Evolutionary conservation across 352 stramenopile genomes (phyloP), one percentile per base, ranked within the genome.

Genomic region (Phytophthora aleatoria): DNA sequence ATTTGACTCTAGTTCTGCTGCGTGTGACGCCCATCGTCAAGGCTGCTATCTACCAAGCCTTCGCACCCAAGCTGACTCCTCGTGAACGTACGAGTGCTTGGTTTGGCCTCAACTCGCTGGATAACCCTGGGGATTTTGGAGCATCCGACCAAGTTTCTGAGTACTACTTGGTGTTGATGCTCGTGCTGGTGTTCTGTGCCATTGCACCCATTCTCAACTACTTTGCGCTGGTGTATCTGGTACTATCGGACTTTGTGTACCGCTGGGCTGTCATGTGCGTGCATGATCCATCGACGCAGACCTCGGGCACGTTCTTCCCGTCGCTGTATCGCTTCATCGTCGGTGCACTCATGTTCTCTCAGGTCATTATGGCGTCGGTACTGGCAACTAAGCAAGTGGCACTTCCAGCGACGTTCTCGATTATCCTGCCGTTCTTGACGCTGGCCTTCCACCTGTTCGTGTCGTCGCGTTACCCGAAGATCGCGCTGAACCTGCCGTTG

Each of bases 251-350:
- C 49, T 62, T 93, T 6, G 77, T 95, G 11, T 90, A 87, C 52
- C 84, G 87, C 44, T 92, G 87, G 81, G 61, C 73, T 38, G 82
- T 81, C 30, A 51, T 95, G 38, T 95, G 86, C 41, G 82, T 95
- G 8, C 66, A 83, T 27, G 81, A 91, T 31, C 87, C 87, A 27
- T 91, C 81, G 42, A 84, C 74, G 24, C 75, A 93, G 62, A 90
- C 79, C 2, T 69, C 74, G 1, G 87, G 81, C 30, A 78, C 72
- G 38, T 95, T 81, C 60, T 95, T 90, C 67, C 87, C 87, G 44
- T 87, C 83, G 45, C 81, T 95, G 43, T 92, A 94, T 62, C 81
- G 83, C 24, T 93, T 92, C 53, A 89, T 89, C 38, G 74, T 95
- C 31, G 83, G 83, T 11, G 87, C 87, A 45, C 54, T 95, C 48